Evolutionary conservation across 805 yeast genomes (phyloP).

Genomic region (Torulaspora quercuum): DNA sequence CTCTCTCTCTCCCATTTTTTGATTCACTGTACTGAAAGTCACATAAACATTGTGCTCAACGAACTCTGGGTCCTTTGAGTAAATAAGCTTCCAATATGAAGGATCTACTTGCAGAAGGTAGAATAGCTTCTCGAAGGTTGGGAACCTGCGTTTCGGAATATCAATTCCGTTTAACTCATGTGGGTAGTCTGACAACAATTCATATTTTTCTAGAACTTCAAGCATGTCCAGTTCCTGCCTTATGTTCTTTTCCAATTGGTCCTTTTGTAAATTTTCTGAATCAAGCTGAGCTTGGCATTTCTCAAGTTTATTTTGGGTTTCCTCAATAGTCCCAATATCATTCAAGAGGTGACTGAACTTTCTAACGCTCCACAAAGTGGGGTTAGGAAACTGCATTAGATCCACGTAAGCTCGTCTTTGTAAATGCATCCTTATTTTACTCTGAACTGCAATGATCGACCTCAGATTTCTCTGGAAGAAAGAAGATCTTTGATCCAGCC

Average conservation of each 20-base stretch:
- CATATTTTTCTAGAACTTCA: constrained; percentile 72
- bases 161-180: constrained; percentile 12
- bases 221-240: constrained; percentile 76
- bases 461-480: constrained; percentile 55
- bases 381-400: constrained; percentile 64
- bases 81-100: constrained; percentile 58
- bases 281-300: constrained; percentile 64
- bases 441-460: constrained; percentile 71
- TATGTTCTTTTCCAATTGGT: constrained; percentile 66
- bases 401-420: constrained; percentile 72
- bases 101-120: constrained; percentile 85
- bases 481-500: constrained; percentile 34
- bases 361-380: constrained; percentile 72
- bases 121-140: constrained; percentile 65
- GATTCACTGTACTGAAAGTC: constrained; percentile 31
- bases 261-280: constrained; percentile 66
- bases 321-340: constrained; percentile 69
- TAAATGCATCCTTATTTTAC: constrained; percentile 61
- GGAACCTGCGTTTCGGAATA: constrained; percentile 20
- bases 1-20: constrained; percentile 49
- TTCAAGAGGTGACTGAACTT: constrained; percentile 73
- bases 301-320: constrained; percentile 68
- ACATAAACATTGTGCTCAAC: constrained; percentile 30
- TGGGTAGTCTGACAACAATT: constrained; percentile 50
- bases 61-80: constrained; percentile 37